Evolutionary conservation across 331 rosid genomes (phyloP).

Genomic region (Erythrophleum ivorense): DNA sequence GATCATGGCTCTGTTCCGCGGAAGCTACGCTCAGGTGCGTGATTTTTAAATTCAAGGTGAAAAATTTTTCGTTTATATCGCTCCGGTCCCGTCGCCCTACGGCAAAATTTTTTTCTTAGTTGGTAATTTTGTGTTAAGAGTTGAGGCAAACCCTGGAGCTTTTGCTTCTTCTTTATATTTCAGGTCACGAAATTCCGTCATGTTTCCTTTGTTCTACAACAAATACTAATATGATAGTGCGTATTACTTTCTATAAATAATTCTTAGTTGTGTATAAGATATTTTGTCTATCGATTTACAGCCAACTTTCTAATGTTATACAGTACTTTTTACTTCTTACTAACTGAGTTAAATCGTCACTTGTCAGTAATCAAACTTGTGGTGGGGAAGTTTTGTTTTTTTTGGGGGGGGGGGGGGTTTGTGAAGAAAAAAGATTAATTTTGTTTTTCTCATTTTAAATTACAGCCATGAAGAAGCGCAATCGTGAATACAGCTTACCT

Average conservation of each 20-base stretch:
- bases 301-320: conserved; percentile 38
- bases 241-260: conserved; percentile 30
- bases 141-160: conserved; percentile 51
- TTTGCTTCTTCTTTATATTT: conserved; percentile 47
- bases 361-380: conserved; percentile 28
- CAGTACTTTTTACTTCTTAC: conserved; percentile 36
- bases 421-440: background rate
- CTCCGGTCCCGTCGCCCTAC: background rate
- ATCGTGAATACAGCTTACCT: conserved; percentile 54
- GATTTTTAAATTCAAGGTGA: conserved; percentile 28
- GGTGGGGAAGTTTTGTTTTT: background rate
- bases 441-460: conserved; percentile 2
- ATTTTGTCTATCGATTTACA: conserved; percentile 28
- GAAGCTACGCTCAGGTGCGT: conserved; percentile 83
- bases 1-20: conserved; percentile 75
- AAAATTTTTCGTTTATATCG: conserved; percentile 13
- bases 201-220: conserved; percentile 18
- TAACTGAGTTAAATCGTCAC: conserved; percentile 40
- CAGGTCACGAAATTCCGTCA: conserved; percentile 42
- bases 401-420: too few relatives aligned
- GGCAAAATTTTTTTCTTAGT: background rate
- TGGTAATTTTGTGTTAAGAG: conserved; percentile 44
- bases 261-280: conserved; percentile 32
- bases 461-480: conserved; percentile 78
- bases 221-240: conserved; percentile 32